Evolutionary conservation across 2,329 filamentous ascomycete species (phyloP), one percentile per base, ranked within the genome.

Genomic region (Colletotrichum echinochloae): DNA sequence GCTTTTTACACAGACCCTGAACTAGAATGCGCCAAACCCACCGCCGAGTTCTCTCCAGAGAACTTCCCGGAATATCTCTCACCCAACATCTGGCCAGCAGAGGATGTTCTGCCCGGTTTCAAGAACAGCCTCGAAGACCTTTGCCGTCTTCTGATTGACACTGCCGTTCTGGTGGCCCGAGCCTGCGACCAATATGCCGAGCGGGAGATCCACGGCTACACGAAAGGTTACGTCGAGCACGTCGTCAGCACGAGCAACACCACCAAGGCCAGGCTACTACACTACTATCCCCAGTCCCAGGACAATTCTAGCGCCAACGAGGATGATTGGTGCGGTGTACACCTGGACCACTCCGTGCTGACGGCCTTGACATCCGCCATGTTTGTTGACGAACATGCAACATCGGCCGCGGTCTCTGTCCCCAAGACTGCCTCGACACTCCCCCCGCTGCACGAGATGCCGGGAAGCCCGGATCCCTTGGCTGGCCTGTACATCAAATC

Each of bases 351-450:
- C 77, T 94, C 95, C 51, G 98, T 95, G 78, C 86, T 98, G 48
- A 98, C 96, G 0, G 95, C 94, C 18, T 86, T 98, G 49, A 98
- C 95, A 0, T 95, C 92, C 1, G 95, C 95, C 74, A 97, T 98
- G 94, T 98, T 97, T 80, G 87, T 98, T 72, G 94, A 98, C 77
- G 95, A 98, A 82, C 81, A 80, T 30, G 77, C 78, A 68, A 75
- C 83, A 73, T 71, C 75, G 69, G 75, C 82, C 48, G 73, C 81
- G 44, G 77, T 82, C 0, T 78, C 79, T 65, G 59, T 66, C 75
- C 2, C 75, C 73, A 51, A 63, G 39, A 57, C 69, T 18, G 5
- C 66, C 30, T 73, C 73, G 2, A 77, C 76, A 8, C 78, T 83
- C 1, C 79, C 86, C 1, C 84, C 87, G 0, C 86, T 97, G 0